phyloP scores from a whole-genome alignment of 2,329 filamentous ascomycete species.

The Fusarium buharicum region DNA sequence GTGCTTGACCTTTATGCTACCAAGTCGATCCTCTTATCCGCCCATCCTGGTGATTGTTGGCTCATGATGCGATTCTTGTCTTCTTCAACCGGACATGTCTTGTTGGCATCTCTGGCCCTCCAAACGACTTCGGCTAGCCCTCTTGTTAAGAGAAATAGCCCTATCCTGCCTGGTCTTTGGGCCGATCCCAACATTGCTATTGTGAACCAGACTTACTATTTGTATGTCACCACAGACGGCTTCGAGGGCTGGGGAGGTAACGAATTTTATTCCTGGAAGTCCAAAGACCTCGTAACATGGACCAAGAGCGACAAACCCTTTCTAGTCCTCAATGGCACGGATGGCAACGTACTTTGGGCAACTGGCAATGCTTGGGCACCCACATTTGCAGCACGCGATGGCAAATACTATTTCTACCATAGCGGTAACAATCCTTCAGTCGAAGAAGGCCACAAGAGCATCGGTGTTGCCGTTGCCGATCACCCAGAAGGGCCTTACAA shows the following conservation, averaged over 20 bases:
- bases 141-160: constrained; percentile 44
- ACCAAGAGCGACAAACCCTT: constrained; percentile 54
- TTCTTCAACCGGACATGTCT: background rate
- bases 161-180: constrained; percentile 53
- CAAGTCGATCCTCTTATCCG: too few species aligned
- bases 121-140: background rate
- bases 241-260: constrained; percentile 57
- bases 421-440: constrained; percentile 61
- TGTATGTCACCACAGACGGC: constrained; percentile 60
- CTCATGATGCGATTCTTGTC: constrained; percentile 18
- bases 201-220: constrained; percentile 57
- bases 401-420: constrained; percentile 74
- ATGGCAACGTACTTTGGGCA: constrained; percentile 70
- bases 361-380: constrained; percentile 75
- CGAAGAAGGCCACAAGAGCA: constrained; percentile 63
- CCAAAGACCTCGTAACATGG: constrained; percentile 56
- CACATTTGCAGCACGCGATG: constrained; percentile 67
- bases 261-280: constrained; percentile 61
- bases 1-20: background rate
- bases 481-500: constrained; percentile 69
- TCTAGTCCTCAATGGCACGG: constrained; percentile 57
- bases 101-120: constrained; percentile 1
- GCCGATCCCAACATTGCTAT: constrained; percentile 61
- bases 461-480: constrained; percentile 68
- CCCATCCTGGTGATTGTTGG: too few species aligned